phyloP scores from a whole-genome alignment of 2,329 filamentous ascomycete genomes.

The Sporothrix dimorphospora region DNA sequence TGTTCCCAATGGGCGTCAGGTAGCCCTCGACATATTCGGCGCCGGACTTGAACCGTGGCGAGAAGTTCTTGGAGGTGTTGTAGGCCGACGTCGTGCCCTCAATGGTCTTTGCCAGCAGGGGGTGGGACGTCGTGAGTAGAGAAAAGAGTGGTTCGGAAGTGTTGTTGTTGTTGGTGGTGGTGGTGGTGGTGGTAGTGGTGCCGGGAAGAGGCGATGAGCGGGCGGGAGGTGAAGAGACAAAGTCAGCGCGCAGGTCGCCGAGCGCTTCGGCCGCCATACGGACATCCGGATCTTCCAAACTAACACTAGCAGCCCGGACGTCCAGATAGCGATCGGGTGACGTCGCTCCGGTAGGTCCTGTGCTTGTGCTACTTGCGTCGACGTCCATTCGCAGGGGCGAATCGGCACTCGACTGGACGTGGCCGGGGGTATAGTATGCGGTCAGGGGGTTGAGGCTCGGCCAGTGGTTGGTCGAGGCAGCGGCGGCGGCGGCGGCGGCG shows the following conservation, averaged over 20 bases:
- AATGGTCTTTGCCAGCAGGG: slow-evolving; percentile 81
- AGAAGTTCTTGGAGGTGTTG: slow-evolving; percentile 85
- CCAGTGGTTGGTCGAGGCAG: slow-evolving; percentile 47
- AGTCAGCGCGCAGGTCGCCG: slow-evolving; percentile 70
- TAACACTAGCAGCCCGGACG: slow-evolving; percentile 55
- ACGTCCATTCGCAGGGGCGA: slow-evolving; percentile 55
- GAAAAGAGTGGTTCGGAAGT: slow-evolving; percentile 76
- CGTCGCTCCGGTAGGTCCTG: slow-evolving; percentile 40
- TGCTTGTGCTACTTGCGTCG: slow-evolving; percentile 47
- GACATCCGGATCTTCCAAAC: slow-evolving; percentile 68
- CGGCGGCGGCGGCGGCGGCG: slow-evolving; percentile 26
- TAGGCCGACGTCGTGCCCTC: slow-evolving; percentile 85
- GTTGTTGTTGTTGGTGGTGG: slow-evolving; percentile 42
- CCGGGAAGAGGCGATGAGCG: slow-evolving; percentile 47
- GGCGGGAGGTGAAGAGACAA: slow-evolving; percentile 64
- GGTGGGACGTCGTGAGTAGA: slow-evolving; percentile 85
- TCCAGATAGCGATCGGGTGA: slow-evolving; percentile 51
- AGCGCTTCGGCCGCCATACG: slow-evolving; percentile 74
- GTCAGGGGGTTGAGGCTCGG: slow-evolving; percentile 55
- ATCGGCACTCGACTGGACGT: slow-evolving; percentile 48
- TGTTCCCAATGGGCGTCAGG: slow-evolving; percentile 82
- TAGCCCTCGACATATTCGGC: slow-evolving; percentile 91
- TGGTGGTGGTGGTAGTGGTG: too few relatives aligned
- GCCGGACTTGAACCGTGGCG: slow-evolving; percentile 80
- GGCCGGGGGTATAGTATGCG: slow-evolving; percentile 51